Evolutionary conservation across 108 stramenopile species (phyloP), one percentile per base, ranked within the genome.

Genomic region (Nannochloropsis oceanica): DNA sequence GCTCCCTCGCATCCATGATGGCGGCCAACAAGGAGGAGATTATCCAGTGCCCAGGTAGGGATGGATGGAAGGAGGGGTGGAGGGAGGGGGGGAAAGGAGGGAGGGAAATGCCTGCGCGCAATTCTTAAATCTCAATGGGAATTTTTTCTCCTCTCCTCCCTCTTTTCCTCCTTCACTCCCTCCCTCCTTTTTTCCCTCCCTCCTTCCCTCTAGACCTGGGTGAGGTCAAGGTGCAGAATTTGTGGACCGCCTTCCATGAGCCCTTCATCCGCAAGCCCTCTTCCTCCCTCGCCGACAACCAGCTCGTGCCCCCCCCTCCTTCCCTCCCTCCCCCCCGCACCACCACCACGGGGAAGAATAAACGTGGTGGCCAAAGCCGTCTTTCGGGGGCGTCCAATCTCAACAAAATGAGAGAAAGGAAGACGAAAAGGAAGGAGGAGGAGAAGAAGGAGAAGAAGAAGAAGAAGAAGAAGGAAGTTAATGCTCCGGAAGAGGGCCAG

Each of bases 11-110:
- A 44, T 90, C 90, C 44, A 87, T 96, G 10, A 88, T 87, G 26
- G 94, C 94, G 43, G 89, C 93, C 81, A 79, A 89, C 26, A 95
- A 96, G 27, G 83, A n/a, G 14, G 94, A 96, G 81, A 85, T 96
- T 85, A 88, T 92, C 42, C 80, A 92, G 26, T 94, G 93, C 82
- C 93, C 92, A 13, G 96, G 96, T 50, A 50, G 13, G 46, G 13
- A 50, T 12, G 46, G 46, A 50, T 12, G 46, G 46, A 50, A 14
- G 46, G 46, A 50, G 46, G n/a, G n/a, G n/a, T n/a, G n/a, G n/a
- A n/a, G n/a, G 46, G 46, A 50, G 46, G 46, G 46, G 46, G 46
- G 46, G 46, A 14, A 50, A 14, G 46, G 46, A 50, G 46, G 46
- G 46, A 50, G 13, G 46, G 46, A 50, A 14, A 14, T 50, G 13